These are phyloP conservation scores for Amanita pseudoporphyria DNA, from an alignment of 768 basidiomycete species.

Conservation along the genomic window DNA sequence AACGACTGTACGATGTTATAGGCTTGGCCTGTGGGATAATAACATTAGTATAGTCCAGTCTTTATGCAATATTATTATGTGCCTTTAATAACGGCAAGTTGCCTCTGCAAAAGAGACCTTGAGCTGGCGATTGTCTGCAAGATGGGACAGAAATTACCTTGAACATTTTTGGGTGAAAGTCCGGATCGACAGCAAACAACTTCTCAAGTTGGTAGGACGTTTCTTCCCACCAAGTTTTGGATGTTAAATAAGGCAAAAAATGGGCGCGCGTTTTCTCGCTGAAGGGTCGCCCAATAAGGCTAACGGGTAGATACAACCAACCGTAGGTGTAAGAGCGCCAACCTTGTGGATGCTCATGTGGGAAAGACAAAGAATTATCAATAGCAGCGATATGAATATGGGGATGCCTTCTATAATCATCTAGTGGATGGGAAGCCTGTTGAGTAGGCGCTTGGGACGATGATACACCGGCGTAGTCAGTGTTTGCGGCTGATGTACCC, in stretches of 20 bases:
- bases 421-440: conserved; percentile 21
- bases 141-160: conserved; percentile 30
- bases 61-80: not conserved
- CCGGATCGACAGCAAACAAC: conserved; percentile 72
- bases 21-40: conserved; percentile 47
- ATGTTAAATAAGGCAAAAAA: conserved; percentile 75
- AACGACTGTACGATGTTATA: conserved; percentile 86
- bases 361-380: conserved; percentile 88
- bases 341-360: conserved; percentile 80
- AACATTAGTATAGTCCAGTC: not conserved
- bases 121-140: not conserved
- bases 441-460: conserved; percentile 25
- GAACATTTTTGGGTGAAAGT: conserved; percentile 90
- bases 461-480: conserved; percentile 28
- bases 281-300: conserved; percentile 78
- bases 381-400: conserved; percentile 91
- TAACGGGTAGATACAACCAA: conserved; percentile 82
- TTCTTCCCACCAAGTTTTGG: conserved; percentile 85
- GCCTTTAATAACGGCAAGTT: conserved; percentile 88
- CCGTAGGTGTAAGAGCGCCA: conserved; percentile 79
- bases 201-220: conserved; percentile 71
- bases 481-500: conserved; percentile 19
- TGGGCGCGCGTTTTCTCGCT: conserved; percentile 73
- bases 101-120: conserved; percentile 37
- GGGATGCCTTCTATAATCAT: conserved; percentile 48